phyloP scores from a whole-genome alignment of 495 filamentous ascomycete genomes.

The Penicillium verhagenii region DNA sequence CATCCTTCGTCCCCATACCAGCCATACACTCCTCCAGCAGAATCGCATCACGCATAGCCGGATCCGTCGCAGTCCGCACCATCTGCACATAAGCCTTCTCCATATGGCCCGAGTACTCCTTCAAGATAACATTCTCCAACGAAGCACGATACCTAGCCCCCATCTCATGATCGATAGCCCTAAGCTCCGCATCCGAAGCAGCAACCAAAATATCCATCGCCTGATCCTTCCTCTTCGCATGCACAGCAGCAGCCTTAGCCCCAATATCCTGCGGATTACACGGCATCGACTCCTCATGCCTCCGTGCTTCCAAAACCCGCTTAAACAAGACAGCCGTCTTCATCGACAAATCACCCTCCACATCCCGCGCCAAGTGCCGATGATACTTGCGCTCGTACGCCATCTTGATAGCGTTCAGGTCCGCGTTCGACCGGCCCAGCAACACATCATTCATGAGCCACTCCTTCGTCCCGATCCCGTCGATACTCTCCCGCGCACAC shows the following conservation, averaged over 20 bases:
- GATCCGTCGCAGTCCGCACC: constrained; percentile 72
- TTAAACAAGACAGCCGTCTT: constrained; percentile 82
- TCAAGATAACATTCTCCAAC: constrained; percentile 70
- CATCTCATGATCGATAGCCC: constrained; percentile 74
- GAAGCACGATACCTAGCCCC: constrained; percentile 59
- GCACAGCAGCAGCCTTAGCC: constrained; percentile 66
- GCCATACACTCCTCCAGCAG: constrained; percentile 82
- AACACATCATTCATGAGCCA: constrained; percentile 81
- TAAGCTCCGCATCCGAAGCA: constrained; percentile 73
- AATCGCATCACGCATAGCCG: constrained; percentile 76
- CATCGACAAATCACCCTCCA: constrained; percentile 74
- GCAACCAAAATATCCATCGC: constrained; percentile 74
- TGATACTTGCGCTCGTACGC: constrained; percentile 67
- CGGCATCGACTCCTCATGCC: constrained; percentile 73
- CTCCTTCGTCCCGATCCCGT: constrained; percentile 84
- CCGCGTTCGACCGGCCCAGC: constrained; percentile 77
- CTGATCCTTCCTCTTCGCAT: constrained; percentile 74
- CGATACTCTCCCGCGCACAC: constrained; percentile 63
- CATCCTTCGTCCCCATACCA: constrained; percentile 83
- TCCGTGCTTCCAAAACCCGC: constrained; percentile 67
- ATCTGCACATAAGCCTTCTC: constrained; percentile 78
- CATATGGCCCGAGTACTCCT: constrained; percentile 92
- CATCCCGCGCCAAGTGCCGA: constrained; percentile 60
- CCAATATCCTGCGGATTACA: constrained; percentile 68
- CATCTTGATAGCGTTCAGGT: constrained; percentile 76